Evolutionary conservation across 805 yeast genomes (phyloP), one percentile per base, ranked within the genome.

Genomic region (Kluyveromyces siamensis): DNA sequence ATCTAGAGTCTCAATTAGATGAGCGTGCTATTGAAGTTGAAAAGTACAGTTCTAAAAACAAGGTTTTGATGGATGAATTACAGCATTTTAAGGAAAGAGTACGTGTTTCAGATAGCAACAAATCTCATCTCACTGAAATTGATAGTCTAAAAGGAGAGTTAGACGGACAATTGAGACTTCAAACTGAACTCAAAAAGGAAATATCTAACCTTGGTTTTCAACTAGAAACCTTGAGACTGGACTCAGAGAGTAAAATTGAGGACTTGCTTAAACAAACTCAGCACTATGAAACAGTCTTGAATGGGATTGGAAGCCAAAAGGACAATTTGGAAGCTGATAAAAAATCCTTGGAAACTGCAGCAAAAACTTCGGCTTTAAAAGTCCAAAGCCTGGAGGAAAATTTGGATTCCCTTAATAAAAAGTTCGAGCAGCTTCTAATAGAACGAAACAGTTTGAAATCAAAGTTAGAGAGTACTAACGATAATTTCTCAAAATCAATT

Each of bases 111-210:
- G 59, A 65, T 6, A 72, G 70, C 27, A 71, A 71, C 38, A 75
- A 75, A 37, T 74, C 73, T 46, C 73, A 72, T 45, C 70, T 71
- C 27, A 65, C 66, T 18, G 85, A 85, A 55, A 68, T 84, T 45
- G 73, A 76, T 46, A 68, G 70, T 45, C 60, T 85, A 50, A 78
- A 75, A 52, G 71, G 71, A 36, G 81, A 80, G 43, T 60, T 87
- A 37, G 71, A 74, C 37, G 69, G 71, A 48, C 74, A 78, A 53
- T 69, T 81, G 67, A 80, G 81, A 55, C 73, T 72, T 37, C 95
- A 87, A 61, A 80, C 87, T 1, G 79, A 76, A 30, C 62, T 84
- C 48, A 77, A 81, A 50, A 84, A 81, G 54, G 81, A 79, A 45
- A 72, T 83, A 53, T 83, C 85, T 46, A 77, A 77, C 37, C 65